Percentiles rank a stretch among this genome's conserved stretches.
phyloP scores from a whole-genome alignment of 176 grass and related monocot species.

The Poa annua region DNA sequence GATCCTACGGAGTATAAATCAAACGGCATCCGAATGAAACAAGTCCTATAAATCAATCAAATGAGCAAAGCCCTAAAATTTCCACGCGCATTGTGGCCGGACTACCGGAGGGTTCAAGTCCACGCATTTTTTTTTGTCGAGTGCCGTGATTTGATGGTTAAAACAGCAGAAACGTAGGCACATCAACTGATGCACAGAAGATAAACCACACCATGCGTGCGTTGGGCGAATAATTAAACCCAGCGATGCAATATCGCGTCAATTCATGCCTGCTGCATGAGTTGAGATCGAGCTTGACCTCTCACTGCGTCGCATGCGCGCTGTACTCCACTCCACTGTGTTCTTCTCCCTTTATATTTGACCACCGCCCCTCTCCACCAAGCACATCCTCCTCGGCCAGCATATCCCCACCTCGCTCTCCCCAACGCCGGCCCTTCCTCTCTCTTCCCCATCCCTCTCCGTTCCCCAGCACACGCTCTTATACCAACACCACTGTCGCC shows the following conservation, averaged over 20 bases:
- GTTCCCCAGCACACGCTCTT: slow-evolving; percentile 24
- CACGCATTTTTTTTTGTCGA: no score
- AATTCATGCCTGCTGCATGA: slow-evolving; percentile 1
- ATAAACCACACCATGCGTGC: background rate
- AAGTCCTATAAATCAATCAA: no score
- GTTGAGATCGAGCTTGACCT: background rate
- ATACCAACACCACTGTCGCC: slow-evolving; percentile 22
- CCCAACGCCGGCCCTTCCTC: slow-evolving; percentile 30
- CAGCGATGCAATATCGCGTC: background rate
- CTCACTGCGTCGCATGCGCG: background rate
- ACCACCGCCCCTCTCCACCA: slow-evolving; percentile 93
- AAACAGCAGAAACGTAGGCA: background rate
- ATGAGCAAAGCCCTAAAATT: no score
- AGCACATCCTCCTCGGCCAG: slow-evolving; percentile 56
- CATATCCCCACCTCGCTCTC: slow-evolving; percentile 30
- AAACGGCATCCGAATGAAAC: no score
- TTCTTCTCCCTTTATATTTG: slow-evolving; percentile 60
- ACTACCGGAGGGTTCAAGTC: no score
- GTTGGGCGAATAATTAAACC: background rate
- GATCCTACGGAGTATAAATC: no score
- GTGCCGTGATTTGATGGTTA: background rate
- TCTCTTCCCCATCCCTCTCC: slow-evolving; percentile 38
- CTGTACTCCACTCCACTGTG: slow-evolving; percentile 7
- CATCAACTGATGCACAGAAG: background rate
- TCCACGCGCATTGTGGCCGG: no score